These are phyloP conservation scores for Erysiphe pulchra DNA, from an alignment of 2,329 filamentous ascomycete species.

Conservation along the genomic window DNA sequence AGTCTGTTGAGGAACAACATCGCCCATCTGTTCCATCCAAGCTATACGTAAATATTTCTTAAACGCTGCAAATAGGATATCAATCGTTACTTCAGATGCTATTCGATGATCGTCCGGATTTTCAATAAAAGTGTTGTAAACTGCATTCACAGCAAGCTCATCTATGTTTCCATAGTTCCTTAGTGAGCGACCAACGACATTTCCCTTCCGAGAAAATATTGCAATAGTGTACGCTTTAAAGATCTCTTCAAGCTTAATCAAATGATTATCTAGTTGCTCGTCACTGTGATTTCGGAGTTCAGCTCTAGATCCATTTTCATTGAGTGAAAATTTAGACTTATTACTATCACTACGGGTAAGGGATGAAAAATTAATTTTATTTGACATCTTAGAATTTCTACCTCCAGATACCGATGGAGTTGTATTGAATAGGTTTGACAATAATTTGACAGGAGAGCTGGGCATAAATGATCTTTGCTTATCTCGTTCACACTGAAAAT, in stretches of 20 bases:
- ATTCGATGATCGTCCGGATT: constrained; percentile 55
- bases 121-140: constrained; percentile 74
- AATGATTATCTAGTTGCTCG: constrained; percentile 32
- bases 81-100: constrained; percentile 49
- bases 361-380: constrained; percentile 19
- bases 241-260: constrained; percentile 57
- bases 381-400: constrained; percentile 12
- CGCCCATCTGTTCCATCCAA: constrained; percentile 73
- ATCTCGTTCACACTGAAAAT: constrained; percentile 33
- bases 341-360: constrained; percentile 14
- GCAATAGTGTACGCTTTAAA: constrained; percentile 64
- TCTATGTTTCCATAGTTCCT: constrained; percentile 45
- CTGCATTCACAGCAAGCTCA: constrained; percentile 59
- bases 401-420: constrained; percentile 11
- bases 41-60: constrained; percentile 77
- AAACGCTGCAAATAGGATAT: constrained; percentile 74
- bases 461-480: constrained; percentile 45
- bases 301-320: constrained; percentile 10
- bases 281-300: constrained; percentile 18
- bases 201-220: constrained; percentile 63
- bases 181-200: constrained; percentile 55
- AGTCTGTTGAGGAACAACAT: constrained; percentile 46
- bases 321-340: constrained; percentile 10
- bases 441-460: constrained; percentile 70
- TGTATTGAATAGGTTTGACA: constrained; percentile 44